These are phyloP conservation scores for Sporisorium iseilematis-ciliati DNA, from an alignment of 1,284 basidiomycete species.

Conservation along the genomic window DNA sequence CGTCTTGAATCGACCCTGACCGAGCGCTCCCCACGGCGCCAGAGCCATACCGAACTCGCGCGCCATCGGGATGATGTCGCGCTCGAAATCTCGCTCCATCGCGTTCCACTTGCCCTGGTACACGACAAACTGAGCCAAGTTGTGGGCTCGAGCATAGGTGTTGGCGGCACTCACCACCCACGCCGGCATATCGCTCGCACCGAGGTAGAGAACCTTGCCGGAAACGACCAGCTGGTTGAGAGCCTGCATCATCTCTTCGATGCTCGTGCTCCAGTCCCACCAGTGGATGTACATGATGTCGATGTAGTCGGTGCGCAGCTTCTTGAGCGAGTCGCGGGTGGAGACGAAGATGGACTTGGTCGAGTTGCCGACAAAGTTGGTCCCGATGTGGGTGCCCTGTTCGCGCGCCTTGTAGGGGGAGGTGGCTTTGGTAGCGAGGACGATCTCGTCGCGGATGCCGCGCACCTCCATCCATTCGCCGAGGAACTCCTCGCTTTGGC, in stretches of 20 bases:
- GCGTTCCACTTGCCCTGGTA: slow-evolving; percentile 76
- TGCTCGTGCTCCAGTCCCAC: slow-evolving; percentile 74
- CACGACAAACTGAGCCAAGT: slow-evolving; percentile 74
- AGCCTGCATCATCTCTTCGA: slow-evolving; percentile 75
- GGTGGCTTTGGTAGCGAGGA: slow-evolving; percentile 75
- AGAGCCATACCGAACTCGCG: slow-evolving; percentile 72
- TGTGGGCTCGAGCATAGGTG: slow-evolving; percentile 73
- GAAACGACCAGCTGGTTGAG: slow-evolving; percentile 72
- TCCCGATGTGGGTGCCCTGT: slow-evolving; percentile 51
- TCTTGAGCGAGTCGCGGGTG: slow-evolving; percentile 72
- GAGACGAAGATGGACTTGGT: slow-evolving; percentile 50
- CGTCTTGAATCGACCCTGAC: slow-evolving; percentile 71
- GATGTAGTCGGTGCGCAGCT: slow-evolving; percentile 74
- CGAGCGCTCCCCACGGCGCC: slow-evolving; percentile 74
- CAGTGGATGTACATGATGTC: slow-evolving; percentile 74
- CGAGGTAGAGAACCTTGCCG: slow-evolving; percentile 74
- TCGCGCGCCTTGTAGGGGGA: slow-evolving; percentile 60
- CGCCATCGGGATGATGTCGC: slow-evolving; percentile 77
- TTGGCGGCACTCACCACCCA: slow-evolving; percentile 75
- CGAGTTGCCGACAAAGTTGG: slow-evolving; percentile 73
- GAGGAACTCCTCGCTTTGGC: slow-evolving; percentile 74
- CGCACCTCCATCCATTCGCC: slow-evolving; percentile 75
- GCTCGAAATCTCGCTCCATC: slow-evolving; percentile 74
- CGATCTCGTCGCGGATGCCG: slow-evolving; percentile 74
- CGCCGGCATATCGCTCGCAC: slow-evolving; percentile 73